Conservation (phyloP, 1,284 basidiomycete genomes). For the Naganishia sp. region DNA sequence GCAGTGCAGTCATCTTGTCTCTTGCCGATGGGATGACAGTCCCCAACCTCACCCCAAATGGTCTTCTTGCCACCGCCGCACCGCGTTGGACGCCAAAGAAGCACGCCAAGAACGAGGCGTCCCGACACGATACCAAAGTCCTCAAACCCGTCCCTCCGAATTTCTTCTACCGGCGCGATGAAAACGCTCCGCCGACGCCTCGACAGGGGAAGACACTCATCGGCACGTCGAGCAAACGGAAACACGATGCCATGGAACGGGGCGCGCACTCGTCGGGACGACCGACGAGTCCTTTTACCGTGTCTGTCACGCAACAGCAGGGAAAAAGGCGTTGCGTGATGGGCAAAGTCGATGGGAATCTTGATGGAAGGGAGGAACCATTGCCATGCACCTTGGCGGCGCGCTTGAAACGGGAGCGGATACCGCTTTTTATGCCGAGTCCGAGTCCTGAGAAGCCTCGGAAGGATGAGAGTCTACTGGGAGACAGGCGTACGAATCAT, state of each 20-base stretch:
- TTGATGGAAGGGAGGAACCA: neutral
- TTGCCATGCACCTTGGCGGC: neutral
- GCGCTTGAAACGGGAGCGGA: neutral
- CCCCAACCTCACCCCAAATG: neutral
- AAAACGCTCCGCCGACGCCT: neutral
- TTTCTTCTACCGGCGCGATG: conserved; percentile 11
- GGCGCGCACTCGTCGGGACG: neutral
- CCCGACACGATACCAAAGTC: neutral
- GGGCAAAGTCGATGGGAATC: conserved; percentile 1
- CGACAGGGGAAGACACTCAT: no score
- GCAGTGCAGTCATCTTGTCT: neutral
- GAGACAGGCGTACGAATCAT: neutral
- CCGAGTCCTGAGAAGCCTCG: conserved; percentile 4
- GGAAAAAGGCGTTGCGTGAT: conserved; percentile 3
- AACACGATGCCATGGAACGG: neutral
- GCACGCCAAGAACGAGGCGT: neutral
- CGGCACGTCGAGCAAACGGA: neutral
- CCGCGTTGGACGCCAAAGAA: neutral
- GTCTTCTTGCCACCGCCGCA: neutral
- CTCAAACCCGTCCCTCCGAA: conserved; percentile 9
- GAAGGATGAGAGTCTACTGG: neutral
- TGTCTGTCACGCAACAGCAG: neutral
- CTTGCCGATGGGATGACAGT: conserved; percentile 3
- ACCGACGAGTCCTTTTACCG: neutral
- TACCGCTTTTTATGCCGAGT: conserved; percentile 24